Evolutionary conservation across 306 rosid species (phyloP), one percentile per base, ranked within the genome.

Genomic region (Corylus avellana): DNA sequence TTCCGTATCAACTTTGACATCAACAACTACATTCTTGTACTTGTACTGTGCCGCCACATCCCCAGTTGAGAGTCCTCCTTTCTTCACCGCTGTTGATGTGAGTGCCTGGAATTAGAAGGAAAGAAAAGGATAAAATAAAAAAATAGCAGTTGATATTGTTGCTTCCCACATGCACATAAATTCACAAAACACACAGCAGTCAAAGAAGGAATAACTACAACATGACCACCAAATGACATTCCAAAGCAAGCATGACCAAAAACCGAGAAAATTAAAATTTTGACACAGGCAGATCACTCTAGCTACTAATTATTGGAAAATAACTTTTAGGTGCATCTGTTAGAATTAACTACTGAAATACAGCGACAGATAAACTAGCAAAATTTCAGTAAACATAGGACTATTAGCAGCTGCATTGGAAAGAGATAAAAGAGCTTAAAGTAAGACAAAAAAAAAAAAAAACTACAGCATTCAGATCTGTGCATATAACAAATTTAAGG

Each of bases 81-180:
- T 96, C 91, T 91, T 96, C 82, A 90, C 87, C 27, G 99, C 94
- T 42, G 97, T 88, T 75, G 99, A 93, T 61, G 99, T 93, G 51
- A 96, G 92, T 61, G 93, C 93, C 99, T 94, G 83, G 47, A 85
- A 61, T 49, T 42, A 55, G 25, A 7, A n/a, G 12, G n/a, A 76
- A 64, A 63, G 64, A 48, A 73, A 27, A 11, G 50, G 39, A 70
- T 10, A 10, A 29, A 42, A 37, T 48, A 68, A 18, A 68, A 57
- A 42, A 42, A 64, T 9, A 64, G 20, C 51, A 17, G 7, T 42
- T 39, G 29, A 67, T 67, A 67, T 17, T 39, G 29, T 8, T 67
- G 17, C 27, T 67, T 47, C 72, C 72, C 22, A 66, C 10, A 25
- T 14, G 14, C 12, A 12, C 25, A 27, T 62, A 25, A 62, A 29